phyloP scores from a whole-genome alignment of 768 basidiomycete species.

The Bullera alba region DNA sequence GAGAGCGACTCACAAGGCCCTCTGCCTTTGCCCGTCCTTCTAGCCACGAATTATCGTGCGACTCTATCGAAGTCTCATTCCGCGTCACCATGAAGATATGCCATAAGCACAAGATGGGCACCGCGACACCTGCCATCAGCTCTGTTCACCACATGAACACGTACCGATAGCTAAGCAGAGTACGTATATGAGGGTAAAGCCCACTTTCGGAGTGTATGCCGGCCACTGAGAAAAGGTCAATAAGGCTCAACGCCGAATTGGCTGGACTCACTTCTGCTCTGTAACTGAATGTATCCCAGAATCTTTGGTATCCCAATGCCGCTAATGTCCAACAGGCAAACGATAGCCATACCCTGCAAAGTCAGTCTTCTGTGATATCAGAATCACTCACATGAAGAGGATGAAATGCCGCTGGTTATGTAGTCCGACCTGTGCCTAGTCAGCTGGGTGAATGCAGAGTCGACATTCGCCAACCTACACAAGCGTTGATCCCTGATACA shows the following conservation, averaged over 20 bases:
- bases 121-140: slow-evolving; percentile 25
- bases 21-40: slow-evolving; percentile 60
- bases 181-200: slow-evolving; percentile 69
- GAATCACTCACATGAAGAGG: slow-evolving; percentile 71
- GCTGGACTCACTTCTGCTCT: slow-evolving; percentile 21
- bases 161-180: slow-evolving; percentile 63
- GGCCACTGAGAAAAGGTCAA: slow-evolving; percentile 50
- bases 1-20: slow-evolving; percentile 55
- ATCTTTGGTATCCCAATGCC: slow-evolving; percentile 58
- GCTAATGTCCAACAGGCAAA: slow-evolving; percentile 60
- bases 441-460: not conserved
- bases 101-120: slow-evolving; percentile 36
- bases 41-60: slow-evolving; percentile 78
- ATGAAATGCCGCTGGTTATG: slow-evolving; percentile 95
- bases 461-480: slow-evolving; percentile 49
- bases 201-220: slow-evolving; percentile 57
- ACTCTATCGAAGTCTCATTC: slow-evolving; percentile 85
- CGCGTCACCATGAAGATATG: slow-evolving; percentile 56
- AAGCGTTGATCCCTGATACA: slow-evolving; percentile 83
- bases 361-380: not conserved
- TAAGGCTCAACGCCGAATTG: not conserved
- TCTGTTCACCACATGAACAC: slow-evolving; percentile 48
- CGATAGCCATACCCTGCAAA: slow-evolving; percentile 68
- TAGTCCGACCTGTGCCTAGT: slow-evolving; percentile 57
- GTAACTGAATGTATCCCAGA: slow-evolving; percentile 56